Conservation (phyloP, 768 basidiomycete genomes). For the Suillus americanus region DNA sequence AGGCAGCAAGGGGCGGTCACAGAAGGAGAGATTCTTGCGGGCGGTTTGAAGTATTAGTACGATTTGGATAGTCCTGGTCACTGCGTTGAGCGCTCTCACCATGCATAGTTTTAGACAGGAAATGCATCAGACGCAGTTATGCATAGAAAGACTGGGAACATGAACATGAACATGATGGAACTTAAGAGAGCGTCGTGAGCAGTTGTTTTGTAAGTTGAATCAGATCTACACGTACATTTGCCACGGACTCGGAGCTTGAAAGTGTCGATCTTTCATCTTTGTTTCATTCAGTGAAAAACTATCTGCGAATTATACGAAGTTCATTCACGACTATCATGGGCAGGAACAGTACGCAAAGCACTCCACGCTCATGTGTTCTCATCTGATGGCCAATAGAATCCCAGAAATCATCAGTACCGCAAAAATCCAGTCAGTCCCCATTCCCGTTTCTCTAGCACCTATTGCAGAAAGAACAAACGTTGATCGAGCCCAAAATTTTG, state of each 20-base stretch:
- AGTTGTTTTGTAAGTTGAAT: too few relatives aligned
- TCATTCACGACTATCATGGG: conserved; percentile 17
- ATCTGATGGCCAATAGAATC: conserved; percentile 16
- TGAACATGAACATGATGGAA: too few relatives aligned
- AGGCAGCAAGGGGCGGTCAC: background rate
- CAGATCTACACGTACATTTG: too few relatives aligned
- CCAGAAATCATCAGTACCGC: conserved; percentile 24
- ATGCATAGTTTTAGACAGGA: background rate
- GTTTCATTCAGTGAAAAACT: background rate
- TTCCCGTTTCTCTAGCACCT: background rate
- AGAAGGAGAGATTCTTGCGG: background rate
- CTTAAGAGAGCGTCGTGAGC: background rate
- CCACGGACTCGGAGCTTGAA: background rate
- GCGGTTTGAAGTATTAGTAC: background rate
- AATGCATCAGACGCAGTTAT: background rate
- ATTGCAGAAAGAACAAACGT: conserved; percentile 6
- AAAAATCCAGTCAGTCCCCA: conserved; percentile 24
- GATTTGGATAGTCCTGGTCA: background rate
- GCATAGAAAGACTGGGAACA: background rate
- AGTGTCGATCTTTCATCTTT: background rate
- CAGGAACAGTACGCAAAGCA: conserved; percentile 28
- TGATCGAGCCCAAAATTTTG: background rate
- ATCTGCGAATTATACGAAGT: background rate
- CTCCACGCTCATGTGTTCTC: background rate
- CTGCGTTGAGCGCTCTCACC: background rate